Evolutionary conservation across 1,284 basidiomycete species (phyloP).

Genomic region (Leccinum angustisporum): DNA sequence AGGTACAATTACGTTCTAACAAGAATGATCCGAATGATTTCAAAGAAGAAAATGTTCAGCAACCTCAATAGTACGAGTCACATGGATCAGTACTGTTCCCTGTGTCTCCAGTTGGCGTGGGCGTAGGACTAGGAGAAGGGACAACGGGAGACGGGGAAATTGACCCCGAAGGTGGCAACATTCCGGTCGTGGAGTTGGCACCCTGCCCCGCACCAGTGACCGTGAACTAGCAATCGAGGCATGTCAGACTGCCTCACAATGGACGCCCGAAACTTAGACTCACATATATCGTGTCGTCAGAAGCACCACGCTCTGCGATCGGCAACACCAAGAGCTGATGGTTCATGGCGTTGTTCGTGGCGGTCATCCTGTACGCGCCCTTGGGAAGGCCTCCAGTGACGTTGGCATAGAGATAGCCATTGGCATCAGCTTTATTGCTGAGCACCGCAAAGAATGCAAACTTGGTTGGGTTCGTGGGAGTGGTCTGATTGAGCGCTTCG

Average conservation of each 20-base stretch:
- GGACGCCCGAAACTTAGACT: constrained; percentile 22
- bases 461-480: constrained; percentile 52
- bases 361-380: constrained; percentile 57
- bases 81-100: constrained; percentile 9
- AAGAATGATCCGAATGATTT: constrained; percentile 1
- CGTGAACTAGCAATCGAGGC: constrained; percentile 43
- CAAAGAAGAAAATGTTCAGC: background rate
- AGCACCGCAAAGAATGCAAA: constrained; percentile 75
- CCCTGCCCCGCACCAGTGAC: constrained; percentile 27
- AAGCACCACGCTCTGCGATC: constrained; percentile 56
- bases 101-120: constrained; percentile 2
- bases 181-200: background rate
- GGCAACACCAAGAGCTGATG: constrained; percentile 60
- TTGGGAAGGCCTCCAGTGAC: constrained; percentile 59
- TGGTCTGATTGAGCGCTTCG: constrained; percentile 50
- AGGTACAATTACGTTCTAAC: constrained; percentile 11
- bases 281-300: constrained; percentile 67
- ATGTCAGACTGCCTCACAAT: constrained; percentile 6
- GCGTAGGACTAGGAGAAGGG: background rate
- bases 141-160: background rate
- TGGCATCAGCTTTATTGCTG: constrained; percentile 43
- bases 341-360: constrained; percentile 54
- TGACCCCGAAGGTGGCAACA: background rate
- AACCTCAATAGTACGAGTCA: background rate
- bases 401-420: constrained; percentile 51